These are phyloP conservation scores for Astragalus membranaceus DNA, from an alignment of 306 rosid genomes.

Conservation along the genomic window DNA sequence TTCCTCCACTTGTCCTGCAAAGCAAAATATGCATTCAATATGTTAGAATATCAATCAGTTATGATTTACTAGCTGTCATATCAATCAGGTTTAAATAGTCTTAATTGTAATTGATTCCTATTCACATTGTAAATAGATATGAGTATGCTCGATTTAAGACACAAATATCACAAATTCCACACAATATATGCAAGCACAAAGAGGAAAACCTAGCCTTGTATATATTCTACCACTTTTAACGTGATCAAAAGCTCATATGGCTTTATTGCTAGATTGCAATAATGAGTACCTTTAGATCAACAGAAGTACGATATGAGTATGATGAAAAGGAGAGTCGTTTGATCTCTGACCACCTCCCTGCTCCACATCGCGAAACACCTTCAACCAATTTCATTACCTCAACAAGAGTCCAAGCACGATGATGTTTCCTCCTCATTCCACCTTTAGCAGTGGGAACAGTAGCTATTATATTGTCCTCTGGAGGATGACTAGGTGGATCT, in stretches of 20 bases:
- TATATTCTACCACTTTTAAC: background rate
- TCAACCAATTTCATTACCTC: conserved; percentile 87
- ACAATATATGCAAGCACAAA: background rate
- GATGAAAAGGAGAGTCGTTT: conserved; percentile 84
- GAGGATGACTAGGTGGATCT: conserved; percentile 38
- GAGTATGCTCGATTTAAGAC: too few relatives aligned
- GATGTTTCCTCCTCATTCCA: conserved; percentile 92
- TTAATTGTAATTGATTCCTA: too few relatives aligned
- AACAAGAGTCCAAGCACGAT: conserved; percentile 90
- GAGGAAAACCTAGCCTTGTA: background rate
- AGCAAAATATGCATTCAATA: conserved; percentile 15
- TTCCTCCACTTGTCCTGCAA: conserved; percentile 99
- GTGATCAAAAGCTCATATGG: background rate
- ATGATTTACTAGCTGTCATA: too few relatives aligned
- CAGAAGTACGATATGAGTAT: conserved; percentile 86
- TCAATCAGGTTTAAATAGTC: too few relatives aligned
- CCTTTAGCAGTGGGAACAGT: conserved; percentile 72
- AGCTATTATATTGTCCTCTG: conserved; percentile 38
- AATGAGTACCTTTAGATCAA: conserved; percentile 79
- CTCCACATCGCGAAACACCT: conserved; percentile 85
- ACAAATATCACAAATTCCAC: too few relatives aligned
- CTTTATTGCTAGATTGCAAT: background rate
- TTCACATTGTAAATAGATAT: too few relatives aligned
- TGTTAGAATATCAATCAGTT: too few relatives aligned
- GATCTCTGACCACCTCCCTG: conserved; percentile 99